Percentiles rank a stretch among this genome's conserved stretches.
These are phyloP conservation scores for Magnolia kwangsiensis DNA, from an alignment of 164 flowering plant genomes.

Conservation along the genomic window DNA sequence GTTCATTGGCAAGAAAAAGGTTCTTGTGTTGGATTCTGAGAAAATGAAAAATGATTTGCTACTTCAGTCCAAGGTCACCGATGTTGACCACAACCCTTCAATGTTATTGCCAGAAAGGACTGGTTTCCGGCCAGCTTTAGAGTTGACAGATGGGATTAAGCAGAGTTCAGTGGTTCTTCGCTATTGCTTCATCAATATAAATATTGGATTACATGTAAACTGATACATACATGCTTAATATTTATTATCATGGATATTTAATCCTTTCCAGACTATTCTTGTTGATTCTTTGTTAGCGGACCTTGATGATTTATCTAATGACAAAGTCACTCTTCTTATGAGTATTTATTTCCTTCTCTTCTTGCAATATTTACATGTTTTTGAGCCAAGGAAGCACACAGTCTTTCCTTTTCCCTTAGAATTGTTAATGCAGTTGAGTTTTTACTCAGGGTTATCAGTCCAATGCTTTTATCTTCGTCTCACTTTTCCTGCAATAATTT, in stretches of 20 bases:
- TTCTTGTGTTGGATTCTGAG: constrained; percentile 40
- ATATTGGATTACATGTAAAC: neutral
- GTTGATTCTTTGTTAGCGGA: constrained; percentile 92
- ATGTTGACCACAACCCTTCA: constrained; percentile 29
- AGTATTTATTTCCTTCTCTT: too few relatives aligned
- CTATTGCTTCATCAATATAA: neutral
- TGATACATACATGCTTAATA: neutral
- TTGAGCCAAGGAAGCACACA: too few relatives aligned
- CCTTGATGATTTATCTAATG: constrained; percentile 86
- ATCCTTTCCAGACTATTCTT: constrained; percentile 64
- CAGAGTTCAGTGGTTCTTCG: constrained; percentile 13
- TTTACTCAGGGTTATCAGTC: too few relatives aligned
- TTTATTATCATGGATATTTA: neutral
- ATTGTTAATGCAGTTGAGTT: too few relatives aligned
- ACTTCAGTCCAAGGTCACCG: constrained; percentile 14
- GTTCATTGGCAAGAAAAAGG: constrained; percentile 73
- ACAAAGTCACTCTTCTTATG: constrained; percentile 52
- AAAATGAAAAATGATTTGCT: constrained; percentile 25
- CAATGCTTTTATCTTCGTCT: neutral
- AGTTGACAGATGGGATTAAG: constrained; percentile 27
- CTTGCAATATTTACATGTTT: too few relatives aligned
- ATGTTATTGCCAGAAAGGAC: constrained; percentile 47
- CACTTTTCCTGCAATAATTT: neutral
- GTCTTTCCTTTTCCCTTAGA: too few relatives aligned
- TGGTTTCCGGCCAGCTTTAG: constrained; percentile 15